Conservation (phyloP, 768 basidiomycete species). For the Boletales sp. region DNA sequence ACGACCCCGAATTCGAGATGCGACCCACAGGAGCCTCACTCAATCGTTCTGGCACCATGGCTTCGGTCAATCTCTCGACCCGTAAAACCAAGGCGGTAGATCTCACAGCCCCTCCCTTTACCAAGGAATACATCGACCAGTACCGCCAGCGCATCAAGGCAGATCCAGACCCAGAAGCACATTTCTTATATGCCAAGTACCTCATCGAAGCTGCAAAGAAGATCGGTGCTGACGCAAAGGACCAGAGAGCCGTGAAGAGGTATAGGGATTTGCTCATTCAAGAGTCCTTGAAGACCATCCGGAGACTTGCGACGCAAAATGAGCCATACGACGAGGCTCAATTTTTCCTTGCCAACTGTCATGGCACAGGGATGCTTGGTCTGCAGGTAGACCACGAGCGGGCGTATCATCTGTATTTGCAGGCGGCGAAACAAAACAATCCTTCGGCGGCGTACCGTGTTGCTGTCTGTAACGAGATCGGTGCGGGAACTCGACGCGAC, state of each 20-base stretch:
- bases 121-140: conserved; percentile 95
- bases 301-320: conserved; percentile 88
- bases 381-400: conserved; percentile 96
- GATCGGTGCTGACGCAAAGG: conserved; percentile 67
- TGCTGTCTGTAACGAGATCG: conserved; percentile 98
- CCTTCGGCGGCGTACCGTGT: conserved; percentile 93
- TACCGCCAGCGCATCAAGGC: conserved; percentile 96
- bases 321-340: conserved; percentile 94
- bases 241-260: conserved; percentile 82
- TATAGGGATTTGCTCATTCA: conserved; percentile 84
- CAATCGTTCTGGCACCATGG: conserved; percentile 54
- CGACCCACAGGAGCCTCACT: conserved; percentile 43
- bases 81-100: conserved; percentile 80
- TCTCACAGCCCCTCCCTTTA: conserved; percentile 80
- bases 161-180: conserved; percentile 97
- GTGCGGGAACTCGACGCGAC: conserved; percentile 90
- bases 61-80: conserved; percentile 54
- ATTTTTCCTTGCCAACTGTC: conserved; percentile 97
- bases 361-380: conserved; percentile 94
- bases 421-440: conserved; percentile 97
- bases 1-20: conserved; percentile 52
- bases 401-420: conserved; percentile 94
- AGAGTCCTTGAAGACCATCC: conserved; percentile 89
- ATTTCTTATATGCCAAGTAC: conserved; percentile 98
- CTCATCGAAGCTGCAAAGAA: conserved; percentile 97